A percentile compares a stretch with the other conserved stretches of the same genome.
phyloP scores from a whole-genome alignment of 2,329 filamentous ascomycete species.

The Xylaria sp. region DNA sequence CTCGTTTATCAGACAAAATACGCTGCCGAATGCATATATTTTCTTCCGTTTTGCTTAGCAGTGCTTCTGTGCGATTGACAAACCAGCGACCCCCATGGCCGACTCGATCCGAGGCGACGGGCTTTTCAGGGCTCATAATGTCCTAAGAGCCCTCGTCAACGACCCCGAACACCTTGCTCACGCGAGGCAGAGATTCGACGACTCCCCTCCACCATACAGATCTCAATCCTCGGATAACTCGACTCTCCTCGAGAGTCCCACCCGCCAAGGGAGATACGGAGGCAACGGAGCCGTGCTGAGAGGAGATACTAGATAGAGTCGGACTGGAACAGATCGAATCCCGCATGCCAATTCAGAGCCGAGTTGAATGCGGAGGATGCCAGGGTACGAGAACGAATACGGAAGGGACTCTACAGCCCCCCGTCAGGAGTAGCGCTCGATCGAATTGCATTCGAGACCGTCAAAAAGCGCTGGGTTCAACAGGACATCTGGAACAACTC shows the following conservation, averaged over 20 bases:
- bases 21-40: too few relatives aligned
- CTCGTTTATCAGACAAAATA: too few relatives aligned
- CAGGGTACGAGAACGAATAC: too few relatives aligned
- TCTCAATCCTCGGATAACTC: neutral
- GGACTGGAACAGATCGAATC: too few relatives aligned
- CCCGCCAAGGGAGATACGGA: neutral
- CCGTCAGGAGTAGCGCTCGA: too few relatives aligned
- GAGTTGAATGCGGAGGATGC: too few relatives aligned
- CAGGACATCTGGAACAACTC: constrained; percentile 32
- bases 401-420: too few relatives aligned
- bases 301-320: too few relatives aligned
- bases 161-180: constrained; percentile 13
- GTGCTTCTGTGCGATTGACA: too few relatives aligned
- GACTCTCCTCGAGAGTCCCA: neutral
- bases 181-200: constrained; percentile 11
- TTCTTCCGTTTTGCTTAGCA: too few relatives aligned
- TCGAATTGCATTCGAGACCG: neutral
- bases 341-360: too few relatives aligned
- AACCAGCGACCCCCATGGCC: neutral
- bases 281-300: too few relatives aligned
- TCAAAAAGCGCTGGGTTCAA: constrained; percentile 30
- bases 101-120: neutral
- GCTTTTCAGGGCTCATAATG: neutral
- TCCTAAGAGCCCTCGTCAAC: neutral
- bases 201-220: constrained; percentile 1